Conservation (phyloP, 1,284 basidiomycete genomes). For the Fomitopsis palustris region DNA sequence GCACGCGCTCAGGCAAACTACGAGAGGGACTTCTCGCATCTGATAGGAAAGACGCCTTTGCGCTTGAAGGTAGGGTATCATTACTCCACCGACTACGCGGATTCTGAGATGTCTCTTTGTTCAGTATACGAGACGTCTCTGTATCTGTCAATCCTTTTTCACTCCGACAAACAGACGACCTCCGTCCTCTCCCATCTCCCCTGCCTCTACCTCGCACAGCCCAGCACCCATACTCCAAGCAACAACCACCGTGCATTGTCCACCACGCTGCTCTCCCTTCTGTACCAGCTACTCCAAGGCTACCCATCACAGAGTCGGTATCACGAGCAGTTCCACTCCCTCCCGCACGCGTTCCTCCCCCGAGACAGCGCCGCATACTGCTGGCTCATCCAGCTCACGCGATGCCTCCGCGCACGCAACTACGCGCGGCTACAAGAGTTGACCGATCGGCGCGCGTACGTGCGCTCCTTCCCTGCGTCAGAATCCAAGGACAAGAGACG, state of each 20-base stretch:
- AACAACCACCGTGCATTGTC: constrained; percentile 24
- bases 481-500: neutral
- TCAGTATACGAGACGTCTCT: constrained; percentile 70
- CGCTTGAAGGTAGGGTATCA: constrained; percentile 53
- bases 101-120: neutral
- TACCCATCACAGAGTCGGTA: constrained; percentile 62
- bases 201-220: constrained; percentile 34
- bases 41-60: constrained; percentile 51
- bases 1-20: constrained; percentile 52
- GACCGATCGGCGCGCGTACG: constrained; percentile 24
- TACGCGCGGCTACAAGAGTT: constrained; percentile 47
- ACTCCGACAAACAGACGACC: constrained; percentile 51
- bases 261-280: constrained; percentile 42
- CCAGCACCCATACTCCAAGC: constrained; percentile 5
- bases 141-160: constrained; percentile 58
- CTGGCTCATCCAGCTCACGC: constrained; percentile 49
- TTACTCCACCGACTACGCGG: neutral
- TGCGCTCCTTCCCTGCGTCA: constrained; percentile 5
- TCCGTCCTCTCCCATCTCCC: constrained; percentile 57
- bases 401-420: constrained; percentile 45
- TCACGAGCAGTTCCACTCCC: constrained; percentile 39
- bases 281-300: constrained; percentile 49
- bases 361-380: constrained; percentile 27
- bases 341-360: constrained; percentile 34
- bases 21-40: constrained; percentile 65